A percentile compares a stretch with the other conserved stretches of the same genome.
These are phyloP conservation scores for Quercus phellos DNA, from an alignment of 331 rosid genomes.

Conservation along the genomic window DNA sequence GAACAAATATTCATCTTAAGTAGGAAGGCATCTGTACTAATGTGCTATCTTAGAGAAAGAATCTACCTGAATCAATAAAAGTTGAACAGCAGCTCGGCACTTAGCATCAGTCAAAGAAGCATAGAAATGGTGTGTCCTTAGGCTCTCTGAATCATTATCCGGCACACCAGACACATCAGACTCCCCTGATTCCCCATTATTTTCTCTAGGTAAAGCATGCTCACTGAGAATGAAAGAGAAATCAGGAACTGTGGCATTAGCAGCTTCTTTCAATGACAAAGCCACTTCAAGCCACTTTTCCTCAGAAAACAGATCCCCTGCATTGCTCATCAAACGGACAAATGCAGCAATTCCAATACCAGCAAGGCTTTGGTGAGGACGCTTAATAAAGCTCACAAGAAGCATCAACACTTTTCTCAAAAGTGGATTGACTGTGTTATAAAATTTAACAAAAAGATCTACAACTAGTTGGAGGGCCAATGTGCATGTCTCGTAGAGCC, in stretches of 20 bases:
- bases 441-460: conserved; percentile 93
- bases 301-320: conserved; percentile 83
- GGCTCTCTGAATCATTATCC: conserved; percentile 43
- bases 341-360: conserved; percentile 99
- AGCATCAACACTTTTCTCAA: conserved; percentile 83
- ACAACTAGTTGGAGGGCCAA: conserved; percentile 95
- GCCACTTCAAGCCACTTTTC: conserved; percentile 97
- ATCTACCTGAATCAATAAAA: conserved; percentile 87
- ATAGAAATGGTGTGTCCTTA: conserved; percentile 40
- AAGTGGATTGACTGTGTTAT: conserved; percentile 81
- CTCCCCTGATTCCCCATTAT: conserved; percentile 51
- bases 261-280: conserved; percentile 77
- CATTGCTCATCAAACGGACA: conserved; percentile 94
- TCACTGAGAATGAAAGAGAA: conserved; percentile 57
- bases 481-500: conserved; percentile 99
- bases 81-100: conserved; percentile 96
- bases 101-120: conserved; percentile 65
- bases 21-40: background rate
- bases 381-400: conserved; percentile 84
- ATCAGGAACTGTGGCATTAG: conserved; percentile 80
- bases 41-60: conserved; percentile 8
- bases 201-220: conserved; percentile 36
- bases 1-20: background rate
- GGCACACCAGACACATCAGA: conserved; percentile 41
- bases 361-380: conserved; percentile 97